Base-by-base conservation (phyloP, 805 yeast genomes). In the Teunomyces kruisii region DNA sequence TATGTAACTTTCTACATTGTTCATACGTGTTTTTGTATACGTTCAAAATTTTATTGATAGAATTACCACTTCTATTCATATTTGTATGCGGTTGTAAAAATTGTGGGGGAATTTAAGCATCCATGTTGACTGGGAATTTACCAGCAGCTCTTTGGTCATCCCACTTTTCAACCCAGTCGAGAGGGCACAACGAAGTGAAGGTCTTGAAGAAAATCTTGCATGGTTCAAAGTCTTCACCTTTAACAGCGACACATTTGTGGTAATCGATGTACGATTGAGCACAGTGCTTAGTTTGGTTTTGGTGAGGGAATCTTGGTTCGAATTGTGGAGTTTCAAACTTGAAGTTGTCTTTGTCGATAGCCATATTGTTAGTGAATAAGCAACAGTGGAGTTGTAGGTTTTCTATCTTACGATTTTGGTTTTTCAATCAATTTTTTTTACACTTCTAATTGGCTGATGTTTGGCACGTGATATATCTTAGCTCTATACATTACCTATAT, bases 211-310 rank as follows among this genome's bases (percentile, higher is more conserved):
- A 94, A 60, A 88, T 91, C 74, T 90, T 80, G 75, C 99, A 94
- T 64, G 98, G 98, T 61, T 91, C 96, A 65, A 94, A 94, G 51
- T 91, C 98, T 75, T 92, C 97, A 66, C 99, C 99, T 77, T 92
- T 92, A 56, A 91, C 89, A 63, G 84, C 86, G 67, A 94, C 82
- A 79, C 99, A 94, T 74, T 90, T 91, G 85, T 87, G 94, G 83
- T 92, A 94, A 74, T 94, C 99, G 63, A 94, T 89, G 77, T 92
- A 94, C 59, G 92, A 80, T 78, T 92, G 97, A 84, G 92, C 95
- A 80, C 98, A 94, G 80, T 92, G 97, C 77, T 86, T 90, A 62
- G 97, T 88, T 76, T 92, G 99, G 83, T 92, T 92, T 72, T 84
- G 91, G 79, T 89, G 83, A 57, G 99, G 98, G 83, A 91, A 91